Base-by-base conservation (phyloP, 176 grass and related monocot genomes). In the Themeda triandra region DNA sequence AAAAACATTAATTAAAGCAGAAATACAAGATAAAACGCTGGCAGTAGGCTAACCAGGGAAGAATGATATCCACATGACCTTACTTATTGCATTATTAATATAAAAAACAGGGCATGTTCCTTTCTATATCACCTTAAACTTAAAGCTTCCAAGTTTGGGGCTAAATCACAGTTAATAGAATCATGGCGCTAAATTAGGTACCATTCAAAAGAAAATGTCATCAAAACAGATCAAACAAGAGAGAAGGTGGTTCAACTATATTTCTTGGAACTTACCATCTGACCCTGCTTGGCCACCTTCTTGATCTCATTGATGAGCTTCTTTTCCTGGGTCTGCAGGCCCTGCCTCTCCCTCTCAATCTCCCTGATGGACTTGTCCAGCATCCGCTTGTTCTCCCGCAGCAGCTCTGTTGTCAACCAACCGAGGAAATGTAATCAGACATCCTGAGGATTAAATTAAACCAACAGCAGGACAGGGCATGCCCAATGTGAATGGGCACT, bases 371-470 rank as follows among this genome's bases (percentile, higher is more conserved):
- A 94, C 63, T 83, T 90, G 32, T 93, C 91, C 53, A 92, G 78
- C 89, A 94, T 90, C 18, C 94, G 84, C 44, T 97, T 97, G 60
- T 97, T 97, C 85, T 97, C 89, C 87, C 94, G 77, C 94, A 97
- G 81, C 77, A 94, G 83, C 76, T 97, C 92, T 97, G 63, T 10
- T 21, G 64, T 71, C 10, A 46, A 37, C 27, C 82, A 87, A 54
- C 31, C 73, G 59, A 67, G 30, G 69, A 77, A 41, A 86, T 27
- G 58, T 25, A 64, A 10, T n/a, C 8, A 4, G 3, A 40, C 1
- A 24, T 5, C 8, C 24, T 60, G n/a, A 25, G 32, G 9, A 49
- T 6, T 1, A 12, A 64, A 62, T 13, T 4, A 24, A 51, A 64
- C 36, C 17, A 49, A 33, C 24, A 49, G 25, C 28, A 44, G 6